Percentiles rank a stretch among this genome's conserved stretches.
These are phyloP conservation scores for Boletus rufocinnamomeus DNA, from an alignment of 768 basidiomycete species.

Conservation along the genomic window DNA sequence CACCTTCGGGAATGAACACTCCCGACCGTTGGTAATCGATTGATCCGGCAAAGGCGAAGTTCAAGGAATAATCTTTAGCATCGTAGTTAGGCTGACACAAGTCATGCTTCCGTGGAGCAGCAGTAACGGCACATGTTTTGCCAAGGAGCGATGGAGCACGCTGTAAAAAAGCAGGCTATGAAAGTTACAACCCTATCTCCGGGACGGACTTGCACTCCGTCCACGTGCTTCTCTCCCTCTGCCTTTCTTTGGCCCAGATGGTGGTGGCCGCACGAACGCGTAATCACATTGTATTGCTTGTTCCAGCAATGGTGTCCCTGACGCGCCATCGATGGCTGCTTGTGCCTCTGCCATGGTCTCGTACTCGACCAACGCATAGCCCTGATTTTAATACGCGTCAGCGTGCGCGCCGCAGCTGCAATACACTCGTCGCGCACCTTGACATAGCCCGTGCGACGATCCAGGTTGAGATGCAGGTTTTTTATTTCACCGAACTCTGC, in stretches of 20 bases:
- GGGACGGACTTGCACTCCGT: conserved; percentile 80
- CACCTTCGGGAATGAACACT: conserved; percentile 15
- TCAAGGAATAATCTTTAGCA: neutral
- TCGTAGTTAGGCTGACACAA: conserved; percentile 8
- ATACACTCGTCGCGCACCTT: conserved; percentile 60
- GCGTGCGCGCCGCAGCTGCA: neutral
- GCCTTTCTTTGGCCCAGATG: conserved; percentile 78
- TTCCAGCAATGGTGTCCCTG: conserved; percentile 81
- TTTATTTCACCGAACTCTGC: conserved; percentile 97
- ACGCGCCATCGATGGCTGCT: conserved; percentile 87
- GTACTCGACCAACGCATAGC: conserved; percentile 97
- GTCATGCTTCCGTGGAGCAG: neutral
- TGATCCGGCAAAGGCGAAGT: conserved; percentile 4
- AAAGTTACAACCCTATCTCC: conserved; percentile 42
- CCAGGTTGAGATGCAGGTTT: conserved; percentile 95
- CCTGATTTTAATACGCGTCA: conserved; percentile 48
- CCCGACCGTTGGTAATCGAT: neutral
- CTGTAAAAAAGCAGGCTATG: neutral
- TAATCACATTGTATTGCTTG: conserved; percentile 89
- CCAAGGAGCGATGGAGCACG: neutral
- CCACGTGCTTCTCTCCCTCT: conserved; percentile 60
- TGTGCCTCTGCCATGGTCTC: conserved; percentile 95
- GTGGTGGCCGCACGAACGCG: conserved; percentile 85
- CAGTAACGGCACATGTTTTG: conserved; percentile 6
- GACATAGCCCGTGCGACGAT: conserved; percentile 96